Evolutionary conservation across 164 flowering plant genomes (phyloP), one percentile per base, ranked within the genome.

Genomic region (Liquidambar formosana): DNA sequence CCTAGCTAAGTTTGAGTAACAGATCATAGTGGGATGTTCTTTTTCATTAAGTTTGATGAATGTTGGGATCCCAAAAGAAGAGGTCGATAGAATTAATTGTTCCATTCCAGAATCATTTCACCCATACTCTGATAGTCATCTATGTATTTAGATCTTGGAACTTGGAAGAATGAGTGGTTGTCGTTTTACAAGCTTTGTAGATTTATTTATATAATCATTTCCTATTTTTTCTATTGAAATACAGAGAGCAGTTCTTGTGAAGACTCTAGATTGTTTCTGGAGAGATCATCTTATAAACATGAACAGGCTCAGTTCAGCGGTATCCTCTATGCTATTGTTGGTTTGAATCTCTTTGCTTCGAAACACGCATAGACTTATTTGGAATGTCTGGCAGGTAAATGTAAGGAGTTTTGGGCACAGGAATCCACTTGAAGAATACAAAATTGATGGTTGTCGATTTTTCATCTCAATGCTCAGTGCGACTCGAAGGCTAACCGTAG

Each of bases 391-490:
- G 47, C 87, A 94, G 99, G 99, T 89, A 47, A 93, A 95, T 75
- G 96, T 95, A 19, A 83, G 99, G 76, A 89, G 97, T 75, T 95
- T 95, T 70, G 99, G 97, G 70, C 91, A 91, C 73, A 78, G 97
- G 66, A 88, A 95, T 77, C 99, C 99, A 26, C 93, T 95, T 8
- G 99, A 95, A 76, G 97, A 95, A 73, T 95, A 93, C 81, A 93
- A 95, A 77, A 93, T 95, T 56, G 99, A 95, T 81, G 99, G 99
- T 10, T 95, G 94, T 70, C 82, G 92, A 52, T 95, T 93, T 76
- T 95, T 93, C 85, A 92, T 95, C 61, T 91, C 97, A 5, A 93
- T 95, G 97, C 97, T 93, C 61, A 88, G 96, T 80, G 92, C 96
- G 38, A 91, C 88, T 19, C 79, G 97, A 64, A 87, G 96, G 73